A percentile compares a stretch with the other conserved stretches of the same genome.
Conservation (phyloP, 306 rosid genomes). For the Cicer bijugum region DNA sequence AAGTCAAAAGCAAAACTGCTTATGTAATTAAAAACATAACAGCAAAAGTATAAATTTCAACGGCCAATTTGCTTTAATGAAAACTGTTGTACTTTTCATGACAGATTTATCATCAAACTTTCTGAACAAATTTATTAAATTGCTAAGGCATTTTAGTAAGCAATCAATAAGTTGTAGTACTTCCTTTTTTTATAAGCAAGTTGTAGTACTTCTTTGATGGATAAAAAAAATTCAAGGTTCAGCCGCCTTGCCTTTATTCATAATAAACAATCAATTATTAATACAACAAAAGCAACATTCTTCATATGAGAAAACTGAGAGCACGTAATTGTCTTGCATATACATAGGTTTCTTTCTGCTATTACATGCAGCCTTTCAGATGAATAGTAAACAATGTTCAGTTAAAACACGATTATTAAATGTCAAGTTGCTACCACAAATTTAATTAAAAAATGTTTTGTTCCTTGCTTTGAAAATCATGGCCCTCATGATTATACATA, state of each 20-base stretch:
- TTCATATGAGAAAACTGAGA: conserved; percentile 29
- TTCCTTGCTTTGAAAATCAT: conserved; percentile 30
- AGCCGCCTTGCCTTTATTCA: conserved; percentile 11
- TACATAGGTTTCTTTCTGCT: conserved; percentile 3
- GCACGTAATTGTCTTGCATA: conserved; percentile 40
- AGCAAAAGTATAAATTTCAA: neutral
- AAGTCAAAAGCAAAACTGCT: neutral
- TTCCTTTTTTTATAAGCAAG: neutral
- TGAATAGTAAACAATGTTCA: conserved; percentile 16
- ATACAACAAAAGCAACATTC: conserved; percentile 24
- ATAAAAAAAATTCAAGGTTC: conserved; percentile 14
- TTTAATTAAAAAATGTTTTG: conserved; percentile 8
- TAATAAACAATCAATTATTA: neutral
- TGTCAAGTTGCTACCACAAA: conserved; percentile 8
- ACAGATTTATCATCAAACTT: conserved; percentile 12
- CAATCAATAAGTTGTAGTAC: conserved; percentile 11
- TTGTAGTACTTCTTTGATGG: neutral
- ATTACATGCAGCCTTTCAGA: conserved; percentile 19
- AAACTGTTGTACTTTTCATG: conserved; percentile 5
- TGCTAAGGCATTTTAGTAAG: neutral
- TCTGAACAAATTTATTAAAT: conserved; percentile 1
- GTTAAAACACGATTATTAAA: conserved; percentile 4
- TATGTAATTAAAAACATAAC: neutral
- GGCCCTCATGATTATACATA: conserved; percentile 31
- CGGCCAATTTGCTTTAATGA: conserved; percentile 2